These are phyloP conservation scores for Sphaerobolus stellatus DNA, from an alignment of 1,284 basidiomycete species.

Conservation along the genomic window DNA sequence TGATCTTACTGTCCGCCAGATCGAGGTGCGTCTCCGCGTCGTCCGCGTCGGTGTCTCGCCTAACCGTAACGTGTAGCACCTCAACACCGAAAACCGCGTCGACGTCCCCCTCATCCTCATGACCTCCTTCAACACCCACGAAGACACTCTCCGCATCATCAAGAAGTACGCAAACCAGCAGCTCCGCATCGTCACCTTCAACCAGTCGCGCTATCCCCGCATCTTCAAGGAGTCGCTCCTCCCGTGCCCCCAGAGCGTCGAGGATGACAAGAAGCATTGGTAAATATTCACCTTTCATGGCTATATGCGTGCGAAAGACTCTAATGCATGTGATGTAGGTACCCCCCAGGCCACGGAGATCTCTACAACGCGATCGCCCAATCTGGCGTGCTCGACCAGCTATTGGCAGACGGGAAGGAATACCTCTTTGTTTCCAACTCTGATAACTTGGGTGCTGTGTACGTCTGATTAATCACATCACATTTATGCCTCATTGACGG, in stretches of 20 bases:
- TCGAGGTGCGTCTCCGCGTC: conserved; percentile 57
- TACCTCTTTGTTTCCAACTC: conserved; percentile 99
- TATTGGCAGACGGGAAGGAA: conserved; percentile 95
- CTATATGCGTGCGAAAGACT: neutral
- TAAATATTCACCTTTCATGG: conserved; percentile 1
- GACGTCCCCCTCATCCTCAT: conserved; percentile 98
- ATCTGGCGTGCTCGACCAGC: conserved; percentile 94
- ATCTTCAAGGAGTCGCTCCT: conserved; percentile 95
- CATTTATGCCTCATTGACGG: conserved; percentile 33
- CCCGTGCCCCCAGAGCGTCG: conserved; percentile 83
- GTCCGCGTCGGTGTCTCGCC: neutral
- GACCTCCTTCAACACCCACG: conserved; percentile 99
- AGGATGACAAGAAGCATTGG: conserved; percentile 95
- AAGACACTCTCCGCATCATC: conserved; percentile 96
- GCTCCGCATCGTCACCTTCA: conserved; percentile 93
- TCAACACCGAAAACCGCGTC: conserved; percentile 69
- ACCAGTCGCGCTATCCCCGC: conserved; percentile 97
- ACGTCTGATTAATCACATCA: conserved; percentile 38
- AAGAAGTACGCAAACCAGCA: conserved; percentile 99
- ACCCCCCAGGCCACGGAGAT: conserved; percentile 99
- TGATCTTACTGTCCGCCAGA: conserved; percentile 95
- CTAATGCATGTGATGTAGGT: conserved; percentile 33
- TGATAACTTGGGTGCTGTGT: conserved; percentile 98
- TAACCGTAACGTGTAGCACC: conserved; percentile 39
- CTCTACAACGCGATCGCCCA: conserved; percentile 92